A percentile compares a stretch with the other conserved stretches of the same genome.
These are phyloP conservation scores for Bipolaris zeicola DNA, from an alignment of 2,329 filamentous ascomycete species.

Conservation along the genomic window DNA sequence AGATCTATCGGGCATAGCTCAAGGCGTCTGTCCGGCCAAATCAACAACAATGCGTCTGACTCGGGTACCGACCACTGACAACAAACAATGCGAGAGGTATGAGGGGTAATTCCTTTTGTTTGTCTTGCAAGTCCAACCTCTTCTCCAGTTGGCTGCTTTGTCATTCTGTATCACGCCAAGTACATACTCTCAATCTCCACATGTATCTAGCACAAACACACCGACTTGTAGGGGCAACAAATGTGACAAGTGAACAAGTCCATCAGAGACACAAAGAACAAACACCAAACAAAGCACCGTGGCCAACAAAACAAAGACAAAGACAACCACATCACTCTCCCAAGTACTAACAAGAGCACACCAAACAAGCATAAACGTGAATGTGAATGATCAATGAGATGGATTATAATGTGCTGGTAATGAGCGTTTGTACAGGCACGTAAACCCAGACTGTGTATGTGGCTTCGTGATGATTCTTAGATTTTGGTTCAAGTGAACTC, in stretches of 20 bases:
- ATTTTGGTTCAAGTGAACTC: constrained; percentile 32
- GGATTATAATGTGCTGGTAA: constrained; percentile 29
- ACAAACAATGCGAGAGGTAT: not conserved
- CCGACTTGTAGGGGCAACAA: constrained; percentile 25
- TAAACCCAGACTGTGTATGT: constrained; percentile 40
- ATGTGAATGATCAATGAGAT: constrained; percentile 19
- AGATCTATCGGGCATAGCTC: not conserved
- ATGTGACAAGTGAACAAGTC: constrained; percentile 34
- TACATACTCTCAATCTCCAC: constrained; percentile 27
- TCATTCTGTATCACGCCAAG: constrained; percentile 37
- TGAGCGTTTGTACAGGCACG: constrained; percentile 32
- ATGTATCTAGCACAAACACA: constrained; percentile 24
- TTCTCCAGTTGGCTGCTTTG: constrained; percentile 26
- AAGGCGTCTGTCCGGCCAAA: not conserved
- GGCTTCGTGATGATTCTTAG: constrained; percentile 42
- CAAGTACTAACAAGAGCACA: constrained; percentile 24
- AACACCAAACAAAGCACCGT: constrained; percentile 9
- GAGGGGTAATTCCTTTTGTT: constrained; percentile 27
- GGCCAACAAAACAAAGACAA: constrained; percentile 9
- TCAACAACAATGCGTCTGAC: not conserved
- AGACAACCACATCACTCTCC: constrained; percentile 25
- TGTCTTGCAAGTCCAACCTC: constrained; percentile 29
- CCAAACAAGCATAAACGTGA: constrained; percentile 14
- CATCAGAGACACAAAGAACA: constrained; percentile 17
- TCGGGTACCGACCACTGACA: not conserved